Conservation (phyloP, 148 eudicot species). For the Fagopyrum homotropicum region DNA sequence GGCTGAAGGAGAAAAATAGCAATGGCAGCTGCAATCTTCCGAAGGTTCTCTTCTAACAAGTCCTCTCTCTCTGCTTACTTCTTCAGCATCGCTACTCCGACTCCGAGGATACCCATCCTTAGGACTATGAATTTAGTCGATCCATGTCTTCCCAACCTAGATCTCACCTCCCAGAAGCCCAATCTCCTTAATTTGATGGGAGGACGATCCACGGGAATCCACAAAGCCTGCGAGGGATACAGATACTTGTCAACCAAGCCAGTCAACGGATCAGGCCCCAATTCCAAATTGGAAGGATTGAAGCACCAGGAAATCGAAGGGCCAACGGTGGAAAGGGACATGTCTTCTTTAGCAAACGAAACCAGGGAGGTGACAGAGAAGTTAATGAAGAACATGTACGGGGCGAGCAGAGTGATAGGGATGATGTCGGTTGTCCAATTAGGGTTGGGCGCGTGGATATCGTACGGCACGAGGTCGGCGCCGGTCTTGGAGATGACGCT, state of each 20-base stretch:
- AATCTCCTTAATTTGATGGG: not conserved
- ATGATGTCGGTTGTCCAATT: conserved; percentile 47
- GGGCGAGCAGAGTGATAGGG: conserved; percentile 37
- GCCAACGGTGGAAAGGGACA: conserved; percentile 71
- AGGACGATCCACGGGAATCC: not conserved
- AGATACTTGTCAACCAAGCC: conserved; percentile 6
- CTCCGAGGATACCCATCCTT: not conserved
- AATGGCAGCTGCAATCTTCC: conserved; percentile 6
- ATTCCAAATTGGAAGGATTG: conserved; percentile 18
- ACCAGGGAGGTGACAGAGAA: conserved; percentile 21
- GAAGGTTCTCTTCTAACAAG: not conserved
- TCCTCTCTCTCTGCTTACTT: not conserved
- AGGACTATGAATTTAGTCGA: not conserved
- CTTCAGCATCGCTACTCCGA: not conserved
- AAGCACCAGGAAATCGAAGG: conserved; percentile 84
- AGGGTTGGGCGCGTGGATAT: conserved; percentile 52
- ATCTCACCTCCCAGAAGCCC: conserved; percentile 1
- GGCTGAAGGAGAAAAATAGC: not conserved
- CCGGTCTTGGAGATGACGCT: conserved; percentile 30
- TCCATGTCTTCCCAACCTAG: not conserved
- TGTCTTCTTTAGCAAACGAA: conserved; percentile 46
- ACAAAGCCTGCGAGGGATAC: not conserved
- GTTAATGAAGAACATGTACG: conserved; percentile 28
- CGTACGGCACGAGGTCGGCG: conserved; percentile 27
- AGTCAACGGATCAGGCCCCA: conserved; percentile 16